These are phyloP conservation scores for Coelastrella sp. DNA, from an alignment of 139 green algal species.

Conservation along the genomic window DNA sequence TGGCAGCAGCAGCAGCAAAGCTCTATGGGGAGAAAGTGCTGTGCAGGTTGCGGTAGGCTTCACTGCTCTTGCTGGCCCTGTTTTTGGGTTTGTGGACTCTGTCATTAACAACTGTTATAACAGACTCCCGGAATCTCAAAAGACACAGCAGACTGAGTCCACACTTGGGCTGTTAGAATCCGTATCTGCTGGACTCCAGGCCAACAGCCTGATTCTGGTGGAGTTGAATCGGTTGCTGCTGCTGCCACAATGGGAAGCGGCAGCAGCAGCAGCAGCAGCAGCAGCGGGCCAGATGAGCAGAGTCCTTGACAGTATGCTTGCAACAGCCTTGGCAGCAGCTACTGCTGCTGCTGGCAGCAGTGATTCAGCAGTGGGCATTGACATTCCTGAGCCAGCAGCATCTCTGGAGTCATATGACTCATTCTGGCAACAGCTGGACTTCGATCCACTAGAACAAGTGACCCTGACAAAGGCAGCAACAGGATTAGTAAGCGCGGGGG, in stretches of 20 bases:
- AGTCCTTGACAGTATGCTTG: neutral
- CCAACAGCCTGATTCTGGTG: constrained; percentile 12
- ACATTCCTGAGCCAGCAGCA: neutral
- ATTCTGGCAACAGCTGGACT: constrained; percentile 4
- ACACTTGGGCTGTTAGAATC: constrained; percentile 8
- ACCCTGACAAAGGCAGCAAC: neutral
- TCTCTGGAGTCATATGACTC: constrained; percentile 21
- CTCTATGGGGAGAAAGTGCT: neutral
- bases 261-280: constrained; percentile 5
- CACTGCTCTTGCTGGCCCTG: constrained; percentile 11
- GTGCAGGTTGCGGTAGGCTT: constrained; percentile 5
- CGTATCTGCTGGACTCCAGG: constrained; percentile 9
- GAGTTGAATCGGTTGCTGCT: constrained; percentile 1
- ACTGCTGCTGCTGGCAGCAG: constrained; percentile 5
- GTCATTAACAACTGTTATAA: neutral
- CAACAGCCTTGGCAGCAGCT: neutral
- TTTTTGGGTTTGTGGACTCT: constrained; percentile 24
- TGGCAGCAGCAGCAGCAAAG: neutral
- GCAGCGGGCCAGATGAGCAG: neutral
- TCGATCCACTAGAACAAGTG: neutral
- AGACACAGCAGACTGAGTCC: neutral
- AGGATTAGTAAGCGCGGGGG: neutral
- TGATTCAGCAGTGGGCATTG: neutral
- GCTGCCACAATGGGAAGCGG: neutral
- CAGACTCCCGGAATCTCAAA: neutral